phyloP scores from a whole-genome alignment of 495 filamentous ascomycete species.

The Neurospora sp. region DNA sequence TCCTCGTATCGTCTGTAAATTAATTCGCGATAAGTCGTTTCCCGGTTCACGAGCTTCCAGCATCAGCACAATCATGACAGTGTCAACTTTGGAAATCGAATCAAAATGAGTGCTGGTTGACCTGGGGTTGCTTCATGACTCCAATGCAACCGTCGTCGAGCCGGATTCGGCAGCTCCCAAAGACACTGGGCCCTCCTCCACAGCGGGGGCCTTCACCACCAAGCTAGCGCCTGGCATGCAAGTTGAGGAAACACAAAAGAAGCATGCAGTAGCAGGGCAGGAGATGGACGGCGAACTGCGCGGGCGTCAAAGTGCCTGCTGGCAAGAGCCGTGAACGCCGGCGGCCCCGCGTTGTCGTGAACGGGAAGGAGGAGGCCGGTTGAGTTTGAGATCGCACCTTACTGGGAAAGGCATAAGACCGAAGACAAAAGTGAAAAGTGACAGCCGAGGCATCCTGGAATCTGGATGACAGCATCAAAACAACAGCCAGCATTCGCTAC shows the following conservation, averaged over 20 bases:
- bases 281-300: not conserved
- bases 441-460: not conserved
- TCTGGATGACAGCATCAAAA: not conserved
- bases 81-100: not conserved
- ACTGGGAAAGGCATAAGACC: not conserved
- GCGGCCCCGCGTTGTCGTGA: not conserved
- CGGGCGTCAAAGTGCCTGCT: not conserved
- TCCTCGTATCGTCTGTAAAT: not conserved
- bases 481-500: not conserved
- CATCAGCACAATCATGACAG: not conserved
- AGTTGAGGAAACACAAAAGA: not conserved
- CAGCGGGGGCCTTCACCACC: not conserved
- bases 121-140: not conserved
- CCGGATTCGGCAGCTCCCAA: not conserved
- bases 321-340: not conserved
- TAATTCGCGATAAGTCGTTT: not conserved
- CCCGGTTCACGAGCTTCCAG: not conserved
- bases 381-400: not conserved
- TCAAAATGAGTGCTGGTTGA: not conserved
- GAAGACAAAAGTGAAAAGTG: not conserved
- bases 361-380: not conserved
- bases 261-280: not conserved
- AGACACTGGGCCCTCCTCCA: not conserved
- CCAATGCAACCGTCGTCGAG: not conserved
- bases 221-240: not conserved